Conservation (phyloP, 768 basidiomycete genomes). For the Russula sp. region DNA sequence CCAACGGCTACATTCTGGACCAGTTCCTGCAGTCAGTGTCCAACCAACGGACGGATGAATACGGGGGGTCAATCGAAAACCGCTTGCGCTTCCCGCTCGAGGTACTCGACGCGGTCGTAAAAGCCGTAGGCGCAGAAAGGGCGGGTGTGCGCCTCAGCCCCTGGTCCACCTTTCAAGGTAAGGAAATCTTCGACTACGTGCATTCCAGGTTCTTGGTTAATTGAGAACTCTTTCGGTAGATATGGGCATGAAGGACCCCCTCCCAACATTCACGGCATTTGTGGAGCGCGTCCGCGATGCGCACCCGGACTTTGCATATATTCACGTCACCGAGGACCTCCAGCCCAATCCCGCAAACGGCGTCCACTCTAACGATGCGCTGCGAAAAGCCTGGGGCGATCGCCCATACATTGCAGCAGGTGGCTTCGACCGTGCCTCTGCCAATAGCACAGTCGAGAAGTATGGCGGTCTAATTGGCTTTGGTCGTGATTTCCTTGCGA, state of each 20-base stretch:
- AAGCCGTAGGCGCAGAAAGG: conserved; percentile 34
- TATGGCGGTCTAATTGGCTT: conserved; percentile 10
- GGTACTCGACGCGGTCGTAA: conserved; percentile 30
- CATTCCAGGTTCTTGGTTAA: neutral
- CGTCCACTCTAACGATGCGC: neutral
- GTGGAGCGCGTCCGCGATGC: conserved; percentile 1
- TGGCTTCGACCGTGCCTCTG: conserved; percentile 4
- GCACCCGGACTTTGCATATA: conserved; percentile 6
- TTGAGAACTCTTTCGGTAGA: neutral
- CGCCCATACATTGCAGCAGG: conserved; percentile 7
- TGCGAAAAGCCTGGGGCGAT: neutral
- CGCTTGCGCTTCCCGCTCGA: conserved; percentile 35
- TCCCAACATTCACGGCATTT: conserved; percentile 1
- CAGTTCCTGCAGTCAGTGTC: conserved; percentile 32
- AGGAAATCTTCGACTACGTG: neutral
- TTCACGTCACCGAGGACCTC: conserved; percentile 1
- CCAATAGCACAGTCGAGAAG: neutral
- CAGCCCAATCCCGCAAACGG: no score
- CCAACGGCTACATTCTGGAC: conserved; percentile 27
- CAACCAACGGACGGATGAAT: conserved; percentile 38
- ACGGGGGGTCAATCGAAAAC: conserved; percentile 41
- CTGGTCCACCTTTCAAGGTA: conserved; percentile 27
- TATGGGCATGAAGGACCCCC: conserved; percentile 15
- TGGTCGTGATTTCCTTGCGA: conserved; percentile 11
- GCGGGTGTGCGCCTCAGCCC: conserved; percentile 34